Base-by-base conservation (phyloP, 1,284 basidiomycete genomes). In the Melampsora larici-populina region DNA sequence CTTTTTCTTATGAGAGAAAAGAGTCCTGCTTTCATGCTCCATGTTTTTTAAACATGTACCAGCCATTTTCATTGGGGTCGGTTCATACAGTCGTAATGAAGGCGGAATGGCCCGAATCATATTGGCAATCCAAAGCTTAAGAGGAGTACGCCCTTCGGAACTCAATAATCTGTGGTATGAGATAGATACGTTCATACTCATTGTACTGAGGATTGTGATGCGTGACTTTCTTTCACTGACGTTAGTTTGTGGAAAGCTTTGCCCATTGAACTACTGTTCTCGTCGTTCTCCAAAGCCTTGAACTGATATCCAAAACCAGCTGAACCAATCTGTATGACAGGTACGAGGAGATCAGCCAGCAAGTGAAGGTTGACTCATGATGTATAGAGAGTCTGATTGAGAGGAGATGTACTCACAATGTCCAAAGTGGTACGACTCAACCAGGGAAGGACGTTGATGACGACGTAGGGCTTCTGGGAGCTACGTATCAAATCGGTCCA, bases 31-130 rank as follows among this genome's bases (percentile, higher is more conserved):
- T 65, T 79, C 65, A 40, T 40, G 33, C 67, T 79, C 64, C 65
- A 78, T 79, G 2, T 43, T 24, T 8, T 18, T 17, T 51, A 64
- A 17, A 87, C 86, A 26, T 84, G 84, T 80, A 89, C 89, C 76
- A 89, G 88, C 78, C 86, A 82, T 60, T 85, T 84, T 81, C 89
- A 89, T 63, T 1, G n/a, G 26, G 15, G 21, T 63, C n/a, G 4
- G 1, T 24, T 31, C 26, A 24, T 24, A 63, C 15, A 29, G 21
- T 24, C 17, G 15, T 13, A 63, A 29, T 29, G 29, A 63, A 31
- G n/a, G 21, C 1, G 60, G 60, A 17, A 63, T 15, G 13, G 21
- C 26, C 15, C 60, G 21, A 18, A 63, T 13, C 15, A 63, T 13
- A 63, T 63, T 15, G 15, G 15, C 29, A 17, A 63, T 13, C 13